Evolutionary conservation across 2,329 filamentous ascomycete genomes (phyloP).

Genomic region (Aspergillus quadrilineatus): DNA sequence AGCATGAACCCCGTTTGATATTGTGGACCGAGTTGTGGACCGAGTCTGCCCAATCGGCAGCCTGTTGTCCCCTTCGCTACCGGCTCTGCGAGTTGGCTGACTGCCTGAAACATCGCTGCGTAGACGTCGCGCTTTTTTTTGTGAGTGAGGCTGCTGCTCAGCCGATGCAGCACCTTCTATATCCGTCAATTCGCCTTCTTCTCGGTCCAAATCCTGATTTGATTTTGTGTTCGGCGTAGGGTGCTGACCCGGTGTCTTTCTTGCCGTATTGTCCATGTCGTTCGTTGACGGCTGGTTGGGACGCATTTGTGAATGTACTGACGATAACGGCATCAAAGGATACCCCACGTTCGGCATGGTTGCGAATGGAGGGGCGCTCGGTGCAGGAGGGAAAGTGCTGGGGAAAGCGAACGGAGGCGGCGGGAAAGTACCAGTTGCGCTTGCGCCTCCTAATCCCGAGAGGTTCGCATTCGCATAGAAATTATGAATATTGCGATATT

Average conservation of each 20-base stretch:
- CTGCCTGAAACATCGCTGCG: neutral
- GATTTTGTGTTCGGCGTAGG: conserved; percentile 25
- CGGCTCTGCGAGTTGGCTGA: neutral
- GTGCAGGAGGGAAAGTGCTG: conserved; percentile 35
- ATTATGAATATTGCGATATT: conserved; percentile 24
- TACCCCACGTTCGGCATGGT: conserved; percentile 26
- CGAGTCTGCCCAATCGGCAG: neutral
- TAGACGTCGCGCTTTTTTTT: neutral
- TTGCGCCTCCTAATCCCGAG: conserved; percentile 29
- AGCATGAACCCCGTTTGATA: neutral
- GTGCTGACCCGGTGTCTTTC: conserved; percentile 15
- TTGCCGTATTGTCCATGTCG: conserved; percentile 11
- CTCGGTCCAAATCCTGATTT: conserved; percentile 49
- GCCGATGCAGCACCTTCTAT: conserved; percentile 48
- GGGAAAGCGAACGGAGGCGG: conserved; percentile 32
- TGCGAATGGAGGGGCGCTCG: conserved; percentile 33
- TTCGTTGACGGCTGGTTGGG: conserved; percentile 10
- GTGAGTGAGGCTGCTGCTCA: neutral
- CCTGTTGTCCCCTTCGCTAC: neutral
- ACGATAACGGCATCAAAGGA: conserved; percentile 21
- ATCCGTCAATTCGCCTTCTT: conserved; percentile 78
- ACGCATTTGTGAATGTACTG: conserved; percentile 15
- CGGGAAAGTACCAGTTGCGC: conserved; percentile 24
- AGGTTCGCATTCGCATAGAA: conserved; percentile 32
- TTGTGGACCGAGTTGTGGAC: neutral